These are phyloP conservation scores for Colletotrichum sp. DNA, from an alignment of 2,329 filamentous ascomycete genomes.

Conservation along the genomic window DNA sequence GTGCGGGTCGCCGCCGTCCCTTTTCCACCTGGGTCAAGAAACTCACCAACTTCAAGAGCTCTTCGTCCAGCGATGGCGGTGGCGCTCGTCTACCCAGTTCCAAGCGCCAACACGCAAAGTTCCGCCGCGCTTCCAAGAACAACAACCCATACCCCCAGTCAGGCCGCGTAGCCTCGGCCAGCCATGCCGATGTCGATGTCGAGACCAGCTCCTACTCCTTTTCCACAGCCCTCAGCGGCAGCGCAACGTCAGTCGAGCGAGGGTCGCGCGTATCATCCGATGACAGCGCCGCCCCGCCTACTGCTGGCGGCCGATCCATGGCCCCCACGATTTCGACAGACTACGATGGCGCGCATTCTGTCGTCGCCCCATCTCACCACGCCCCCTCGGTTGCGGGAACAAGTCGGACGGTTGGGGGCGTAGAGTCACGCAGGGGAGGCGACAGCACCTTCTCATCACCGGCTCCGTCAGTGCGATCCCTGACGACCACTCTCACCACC, in stretches of 20 bases:
- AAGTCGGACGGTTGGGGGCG: conserved; percentile 68
- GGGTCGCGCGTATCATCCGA: conserved; percentile 66
- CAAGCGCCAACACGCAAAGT: conserved; percentile 47
- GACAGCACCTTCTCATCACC: conserved; percentile 84
- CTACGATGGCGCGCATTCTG: conserved; percentile 75
- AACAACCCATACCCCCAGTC: conserved; percentile 95
- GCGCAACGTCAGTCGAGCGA: conserved; percentile 57
- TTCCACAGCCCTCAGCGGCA: conserved; percentile 60
- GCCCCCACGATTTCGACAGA: conserved; percentile 87
- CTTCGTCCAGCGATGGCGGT: conserved; percentile 61
- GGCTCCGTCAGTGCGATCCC: conserved; percentile 78
- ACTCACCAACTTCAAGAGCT: conserved; percentile 81
- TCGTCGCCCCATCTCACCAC: conserved; percentile 76
- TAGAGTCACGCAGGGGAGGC: conserved; percentile 72
- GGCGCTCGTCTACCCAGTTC: conserved; percentile 33
- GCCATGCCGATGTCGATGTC: conserved; percentile 24
- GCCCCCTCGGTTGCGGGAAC: conserved; percentile 74
- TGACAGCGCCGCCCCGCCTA: conserved; percentile 62
- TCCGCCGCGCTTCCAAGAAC: conserved; percentile 60
- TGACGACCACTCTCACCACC: conserved; percentile 85
- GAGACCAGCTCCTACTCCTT: conserved; percentile 55
- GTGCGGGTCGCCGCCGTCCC: conserved; percentile 74
- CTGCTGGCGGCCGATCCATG: conserved; percentile 72
- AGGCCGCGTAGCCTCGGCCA: conserved; percentile 55
- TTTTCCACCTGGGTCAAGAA: conserved; percentile 96